Conservation (phyloP, 805 yeast genomes). For the Candida xyloterini region DNA sequence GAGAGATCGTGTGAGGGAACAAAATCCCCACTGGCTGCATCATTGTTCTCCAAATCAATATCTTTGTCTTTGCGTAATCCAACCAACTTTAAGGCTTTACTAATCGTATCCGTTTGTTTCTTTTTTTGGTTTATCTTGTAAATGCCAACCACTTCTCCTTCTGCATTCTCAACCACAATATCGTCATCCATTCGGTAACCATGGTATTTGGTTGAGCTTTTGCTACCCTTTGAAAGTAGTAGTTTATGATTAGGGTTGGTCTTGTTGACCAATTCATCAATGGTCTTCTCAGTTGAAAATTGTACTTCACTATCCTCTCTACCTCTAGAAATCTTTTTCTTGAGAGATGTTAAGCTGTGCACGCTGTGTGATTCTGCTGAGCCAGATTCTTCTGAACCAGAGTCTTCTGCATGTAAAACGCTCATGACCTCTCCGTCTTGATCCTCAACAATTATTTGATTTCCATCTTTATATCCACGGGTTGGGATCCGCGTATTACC, state of each 20-base stretch:
- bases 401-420: constrained; percentile 36
- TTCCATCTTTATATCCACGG: constrained; percentile 67
- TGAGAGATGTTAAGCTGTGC: constrained; percentile 21
- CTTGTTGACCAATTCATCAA: constrained; percentile 15
- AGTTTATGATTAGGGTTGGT: constrained; percentile 15
- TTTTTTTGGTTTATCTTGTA: constrained; percentile 61
- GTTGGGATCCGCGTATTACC: constrained; percentile 33
- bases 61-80: constrained; percentile 24
- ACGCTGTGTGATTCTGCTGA: constrained; percentile 11
- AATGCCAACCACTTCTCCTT: constrained; percentile 86
- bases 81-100: constrained; percentile 25
- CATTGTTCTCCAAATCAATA: constrained; percentile 22
- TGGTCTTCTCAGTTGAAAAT: constrained; percentile 9
- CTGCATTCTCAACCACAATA: constrained; percentile 81
- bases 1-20: constrained; percentile 18
- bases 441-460: constrained; percentile 72
- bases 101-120: constrained; percentile 13
- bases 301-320: constrained; percentile 1
- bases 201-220: constrained; percentile 35
- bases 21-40: constrained; percentile 19
- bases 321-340: constrained; percentile 6
- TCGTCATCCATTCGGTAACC: constrained; percentile 81
- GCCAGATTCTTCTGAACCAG: neutral
- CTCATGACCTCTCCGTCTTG: constrained; percentile 77
- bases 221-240: constrained; percentile 8